Conservation (phyloP, 2,329 filamentous ascomycete genomes). For the Chaetomiaceae sp. region DNA sequence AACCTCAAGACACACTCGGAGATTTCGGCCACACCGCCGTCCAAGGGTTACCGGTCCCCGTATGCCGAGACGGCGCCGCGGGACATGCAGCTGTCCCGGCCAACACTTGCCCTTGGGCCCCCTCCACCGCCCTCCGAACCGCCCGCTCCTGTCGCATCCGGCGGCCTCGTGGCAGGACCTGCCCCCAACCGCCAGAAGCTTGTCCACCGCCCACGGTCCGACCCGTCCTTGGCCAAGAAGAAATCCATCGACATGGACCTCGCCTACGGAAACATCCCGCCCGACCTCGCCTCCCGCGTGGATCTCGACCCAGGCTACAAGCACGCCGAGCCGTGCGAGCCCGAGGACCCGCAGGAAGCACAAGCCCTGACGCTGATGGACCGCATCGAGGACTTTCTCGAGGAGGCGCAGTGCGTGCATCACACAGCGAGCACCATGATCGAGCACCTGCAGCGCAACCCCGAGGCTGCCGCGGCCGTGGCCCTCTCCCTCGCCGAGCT, state of each 20-base stretch:
- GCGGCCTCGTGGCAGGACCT: slow-evolving; percentile 18
- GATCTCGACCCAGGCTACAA: slow-evolving; percentile 39
- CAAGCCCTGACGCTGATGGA: slow-evolving; percentile 55
- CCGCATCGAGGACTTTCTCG: slow-evolving; percentile 70
- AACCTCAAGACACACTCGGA: slow-evolving; percentile 53
- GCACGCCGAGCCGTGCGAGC: slow-evolving; percentile 31
- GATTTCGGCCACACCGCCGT: slow-evolving; percentile 46
- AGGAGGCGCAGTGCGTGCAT: slow-evolving; percentile 85
- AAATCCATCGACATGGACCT: slow-evolving; percentile 81
- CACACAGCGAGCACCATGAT: slow-evolving; percentile 82
- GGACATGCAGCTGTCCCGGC: slow-evolving; percentile 41
- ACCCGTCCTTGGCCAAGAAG: slow-evolving; percentile 35
- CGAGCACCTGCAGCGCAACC: slow-evolving; percentile 62
- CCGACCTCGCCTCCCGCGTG: slow-evolving; percentile 54
- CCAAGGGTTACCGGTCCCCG: slow-evolving; percentile 36
- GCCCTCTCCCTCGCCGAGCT: slow-evolving; percentile 90
- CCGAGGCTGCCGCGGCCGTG: slow-evolving; percentile 89
- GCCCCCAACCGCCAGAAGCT: slow-evolving; percentile 30
- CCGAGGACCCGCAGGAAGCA: slow-evolving; percentile 48
- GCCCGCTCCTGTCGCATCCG: neutral
- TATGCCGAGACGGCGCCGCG: slow-evolving; percentile 43
- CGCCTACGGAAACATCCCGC: slow-evolving; percentile 79
- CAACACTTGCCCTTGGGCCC: slow-evolving; percentile 31
- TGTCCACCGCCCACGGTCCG: slow-evolving; percentile 38
- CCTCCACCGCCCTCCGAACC: slow-evolving; percentile 8